Conservation (phyloP, 73 alveolate species). For the Uronychia binucleata region DNA sequence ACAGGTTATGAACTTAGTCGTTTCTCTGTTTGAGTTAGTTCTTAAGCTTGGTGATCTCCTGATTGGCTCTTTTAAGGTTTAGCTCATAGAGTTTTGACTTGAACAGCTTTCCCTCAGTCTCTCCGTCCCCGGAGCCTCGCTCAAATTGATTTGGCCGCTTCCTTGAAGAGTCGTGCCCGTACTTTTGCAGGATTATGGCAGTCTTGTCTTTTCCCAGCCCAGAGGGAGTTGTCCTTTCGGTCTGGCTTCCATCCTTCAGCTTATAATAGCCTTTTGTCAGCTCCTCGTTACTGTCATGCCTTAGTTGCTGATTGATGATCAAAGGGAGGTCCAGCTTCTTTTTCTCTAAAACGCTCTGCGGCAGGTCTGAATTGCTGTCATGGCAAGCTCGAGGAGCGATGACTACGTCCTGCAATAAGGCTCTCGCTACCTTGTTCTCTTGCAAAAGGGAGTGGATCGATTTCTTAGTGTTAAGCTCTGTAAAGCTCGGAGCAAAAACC, state of each 20-base stretch:
- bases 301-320: not conserved
- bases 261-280: not conserved
- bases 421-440: not conserved
- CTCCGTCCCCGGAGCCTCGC: not conserved
- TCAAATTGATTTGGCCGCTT: not conserved
- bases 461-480: not conserved
- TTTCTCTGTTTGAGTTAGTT: not conserved
- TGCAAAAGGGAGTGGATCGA: not conserved
- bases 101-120: not conserved
- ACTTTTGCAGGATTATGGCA: not conserved
- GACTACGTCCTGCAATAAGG: not conserved
- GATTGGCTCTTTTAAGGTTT: not conserved
- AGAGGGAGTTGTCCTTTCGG: not conserved
- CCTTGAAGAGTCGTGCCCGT: not conserved
- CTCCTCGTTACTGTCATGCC: not conserved
- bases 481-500: not conserved
- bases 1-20: not conserved
- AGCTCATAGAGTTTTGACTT: not conserved
- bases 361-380: too few relatives aligned
- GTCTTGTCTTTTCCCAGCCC: not conserved
- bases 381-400: too few relatives aligned
- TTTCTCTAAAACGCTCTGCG: not conserved
- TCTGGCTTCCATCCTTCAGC: not conserved
- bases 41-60: not conserved
- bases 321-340: not conserved